Evolutionary conservation across 768 basidiomycete species (phyloP).

Genomic region (Myochromella boudieri): DNA sequence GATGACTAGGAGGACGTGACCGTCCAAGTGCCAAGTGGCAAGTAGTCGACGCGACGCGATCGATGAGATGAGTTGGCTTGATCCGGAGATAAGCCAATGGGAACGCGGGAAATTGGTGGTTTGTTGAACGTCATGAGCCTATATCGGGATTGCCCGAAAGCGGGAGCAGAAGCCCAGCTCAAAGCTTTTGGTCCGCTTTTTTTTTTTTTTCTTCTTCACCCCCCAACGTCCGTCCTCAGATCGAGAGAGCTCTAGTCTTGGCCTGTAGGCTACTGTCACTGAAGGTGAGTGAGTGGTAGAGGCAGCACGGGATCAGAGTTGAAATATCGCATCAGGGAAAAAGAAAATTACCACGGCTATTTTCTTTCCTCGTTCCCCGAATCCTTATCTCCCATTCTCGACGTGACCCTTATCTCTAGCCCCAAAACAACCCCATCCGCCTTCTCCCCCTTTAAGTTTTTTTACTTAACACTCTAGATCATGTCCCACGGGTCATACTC

Average conservation of each 20-base stretch:
- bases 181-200: neutral
- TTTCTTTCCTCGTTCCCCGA: neutral
- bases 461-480: neutral
- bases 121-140: neutral
- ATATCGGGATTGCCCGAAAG: neutral
- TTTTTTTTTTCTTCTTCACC: neutral
- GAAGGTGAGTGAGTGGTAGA: neutral
- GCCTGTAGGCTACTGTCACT: neutral
- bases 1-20: too few relatives aligned
- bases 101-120: neutral
- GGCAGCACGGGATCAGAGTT: neutral
- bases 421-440: neutral
- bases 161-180: neutral
- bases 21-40: too few relatives aligned
- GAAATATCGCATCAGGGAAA: too few relatives aligned
- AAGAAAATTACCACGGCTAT: too few relatives aligned
- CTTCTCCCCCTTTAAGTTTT: neutral
- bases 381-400: neutral
- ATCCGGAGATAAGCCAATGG: neutral
- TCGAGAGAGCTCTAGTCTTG: neutral
- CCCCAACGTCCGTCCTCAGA: too few relatives aligned
- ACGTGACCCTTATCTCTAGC: conserved; percentile 1
- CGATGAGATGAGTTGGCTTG: too few relatives aligned
- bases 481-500: conserved; percentile 79
- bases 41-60: too few relatives aligned